Base-by-base conservation (phyloP, 495 filamentous ascomycete species). In the Darksidea phi region DNA sequence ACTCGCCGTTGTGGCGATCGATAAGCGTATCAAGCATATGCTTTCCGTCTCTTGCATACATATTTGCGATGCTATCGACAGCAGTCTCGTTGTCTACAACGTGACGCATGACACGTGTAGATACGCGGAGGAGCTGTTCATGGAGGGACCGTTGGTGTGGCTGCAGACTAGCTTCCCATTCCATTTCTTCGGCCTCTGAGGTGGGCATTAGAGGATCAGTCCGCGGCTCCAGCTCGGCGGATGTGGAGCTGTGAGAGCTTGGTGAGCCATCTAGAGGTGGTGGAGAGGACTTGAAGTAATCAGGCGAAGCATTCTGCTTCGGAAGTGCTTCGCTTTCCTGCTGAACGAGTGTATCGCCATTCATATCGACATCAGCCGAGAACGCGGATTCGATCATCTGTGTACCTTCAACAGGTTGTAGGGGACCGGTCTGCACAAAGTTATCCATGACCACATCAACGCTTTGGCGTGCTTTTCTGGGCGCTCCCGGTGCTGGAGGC, bases 181-280 rank as follows among this genome's bases (percentile, higher is more conserved):
- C 56, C 46, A 49, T 51, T n/a, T 64, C 61, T 48, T 68, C 66
- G 15, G 51, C 53, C 2, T 57, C 32, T n/a, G 46, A 48, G 5
- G 41, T 26, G n/a, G 46, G 15, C 0, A 45, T 46, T 32, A 38
- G 28, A 32, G 28, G 28, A 32, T 32, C 28, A 38, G 36, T 24
- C 15, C 10, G 13, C 5, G 28, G 41, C 25, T 60, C 47, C 1
- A 18, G 17, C n/a, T 42, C 45, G 7, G 56, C 56, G 3, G 66
- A 68, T 17, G 60, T 68, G n/a, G 66, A 68, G 53, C 60, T 68
- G 26, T 68, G 66, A n/a, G 36, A 57, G 57, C 66, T 68, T n/a
- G 42, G 34, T 2, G 61, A 20, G 26, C 36, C 10, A n/a, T 36
- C 28, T 10, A 32, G 17, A 2, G 4, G 17, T 7, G 56, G 56